A percentile compares a stretch with the other conserved stretches of the same genome.
Conservation (phyloP, 2,329 filamentous ascomycete species). For the Ophiostoma novo-ulmi region DNA sequence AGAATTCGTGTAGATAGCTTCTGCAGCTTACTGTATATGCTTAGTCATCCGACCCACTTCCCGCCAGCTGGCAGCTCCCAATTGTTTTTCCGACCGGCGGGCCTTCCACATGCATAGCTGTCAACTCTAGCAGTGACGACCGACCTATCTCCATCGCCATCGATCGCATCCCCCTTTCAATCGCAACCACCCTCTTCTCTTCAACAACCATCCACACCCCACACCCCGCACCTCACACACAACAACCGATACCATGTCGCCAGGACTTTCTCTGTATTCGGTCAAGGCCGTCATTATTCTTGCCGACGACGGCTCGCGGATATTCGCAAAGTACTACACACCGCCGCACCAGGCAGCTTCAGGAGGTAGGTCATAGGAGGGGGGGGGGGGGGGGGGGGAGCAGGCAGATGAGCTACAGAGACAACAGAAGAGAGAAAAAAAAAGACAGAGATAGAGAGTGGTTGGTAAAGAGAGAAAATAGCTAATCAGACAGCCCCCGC, state of each 20-base stretch:
- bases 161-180: not conserved
- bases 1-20: not conserved
- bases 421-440: not conserved
- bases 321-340: constrained; percentile 90
- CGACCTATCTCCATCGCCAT: not conserved
- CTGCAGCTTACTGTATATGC: not conserved
- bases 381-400: not conserved
- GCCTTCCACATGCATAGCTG: constrained; percentile 21
- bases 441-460: not conserved
- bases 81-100: constrained; percentile 25
- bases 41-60: constrained; percentile 1
- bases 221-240: not conserved
- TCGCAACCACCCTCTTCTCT: not conserved
- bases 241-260: constrained; percentile 27
- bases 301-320: constrained; percentile 81
- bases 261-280: constrained; percentile 30
- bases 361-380: constrained; percentile 18
- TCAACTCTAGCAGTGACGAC: constrained; percentile 17
- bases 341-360: constrained; percentile 47
- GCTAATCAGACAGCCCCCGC: constrained; percentile 7
- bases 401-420: not conserved
- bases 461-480: not conserved
- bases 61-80: constrained; percentile 16
- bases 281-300: constrained; percentile 48
- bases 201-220: constrained; percentile 10